These are phyloP conservation scores for Termitomyces titanicus DNA, from an alignment of 768 basidiomycete genomes.

Conservation along the genomic window DNA sequence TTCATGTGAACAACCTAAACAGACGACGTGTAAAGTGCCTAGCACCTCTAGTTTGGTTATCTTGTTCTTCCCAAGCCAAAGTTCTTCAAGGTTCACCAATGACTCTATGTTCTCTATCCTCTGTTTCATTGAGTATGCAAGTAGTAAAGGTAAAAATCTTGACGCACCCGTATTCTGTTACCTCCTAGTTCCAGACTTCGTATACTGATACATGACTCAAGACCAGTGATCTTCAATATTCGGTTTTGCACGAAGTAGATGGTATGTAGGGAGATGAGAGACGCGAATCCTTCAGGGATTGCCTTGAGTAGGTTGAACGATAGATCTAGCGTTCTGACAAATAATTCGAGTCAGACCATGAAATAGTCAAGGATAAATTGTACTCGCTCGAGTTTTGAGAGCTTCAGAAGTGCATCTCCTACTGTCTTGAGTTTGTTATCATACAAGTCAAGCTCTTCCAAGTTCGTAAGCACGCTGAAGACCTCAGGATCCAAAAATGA, in stretches of 20 bases:
- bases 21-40: not conserved
- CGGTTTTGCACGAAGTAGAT: constrained; percentile 97
- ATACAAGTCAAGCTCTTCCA: constrained; percentile 93
- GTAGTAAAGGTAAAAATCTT: not conserved
- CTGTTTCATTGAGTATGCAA: constrained; percentile 35
- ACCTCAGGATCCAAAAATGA: constrained; percentile 67
- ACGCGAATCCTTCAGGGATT: constrained; percentile 59
- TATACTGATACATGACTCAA: constrained; percentile 54
- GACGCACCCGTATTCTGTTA: constrained; percentile 80
- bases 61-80: constrained; percentile 99
- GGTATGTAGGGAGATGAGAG: constrained; percentile 61
- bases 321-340: constrained; percentile 73
- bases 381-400: constrained; percentile 54
- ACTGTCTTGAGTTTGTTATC: constrained; percentile 88
- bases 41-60: constrained; percentile 80
- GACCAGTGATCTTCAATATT: constrained; percentile 73
- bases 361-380: constrained; percentile 3
- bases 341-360: not conserved
- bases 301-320: constrained; percentile 89
- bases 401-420: constrained; percentile 58
- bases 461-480: constrained; percentile 57
- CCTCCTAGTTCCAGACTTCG: constrained; percentile 91
- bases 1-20: not conserved
- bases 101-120: constrained; percentile 84
- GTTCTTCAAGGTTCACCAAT: constrained; percentile 80